Base-by-base conservation (phyloP, 208 protist species). In the Leishmania lainsoni region DNA sequence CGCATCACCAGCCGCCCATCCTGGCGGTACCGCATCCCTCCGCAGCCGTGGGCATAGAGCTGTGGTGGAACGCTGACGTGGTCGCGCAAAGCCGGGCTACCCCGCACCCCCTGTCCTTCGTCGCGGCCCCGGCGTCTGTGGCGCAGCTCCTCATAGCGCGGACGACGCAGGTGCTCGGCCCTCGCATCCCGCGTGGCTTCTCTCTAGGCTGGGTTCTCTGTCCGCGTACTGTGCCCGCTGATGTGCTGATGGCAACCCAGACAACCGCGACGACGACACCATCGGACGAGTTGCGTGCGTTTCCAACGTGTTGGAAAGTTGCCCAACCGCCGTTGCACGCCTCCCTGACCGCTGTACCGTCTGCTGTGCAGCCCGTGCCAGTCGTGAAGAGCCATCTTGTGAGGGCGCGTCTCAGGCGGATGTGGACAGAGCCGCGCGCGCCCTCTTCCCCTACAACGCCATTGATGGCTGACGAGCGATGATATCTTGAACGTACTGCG, bases 21-120 rank as follows among this genome's bases (percentile, higher is more conserved):
- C 16, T 17, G 16, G 52, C 12, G 22, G 52, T 17, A 17, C 20
- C 52, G 52, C 52, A 56, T 56, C 58, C 58, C n/a, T 9, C 65
- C 16, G 65, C 65, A 14, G 32, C 42, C n/a, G 68, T 72, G 17
- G 68, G 12, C 20, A 78, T 90, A 61, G 69, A 75, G 56, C 81
- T 92, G 65, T 92, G 89, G 89, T 92, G 86, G 83, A 90, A 89
- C 69, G 89, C 89, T 1, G 89, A 92, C 63, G 84, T 90, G 54
- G 76, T 89, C 42, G 63, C 82, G 63, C 58, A 85, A 77, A 65
- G 72, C 32, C 52, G 63, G 69, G 73, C 65, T 5, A 26, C 6
- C 26, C 52, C 63, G 22, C 52, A 70, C 52, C 69, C 78, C 35
- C 22, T 76, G 5, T 75, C 78, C 16, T 39, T 81, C 35, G 78